Conservation (phyloP, 192 early-diverging fungal genomes). For the Irineochytrium annulatum region DNA sequence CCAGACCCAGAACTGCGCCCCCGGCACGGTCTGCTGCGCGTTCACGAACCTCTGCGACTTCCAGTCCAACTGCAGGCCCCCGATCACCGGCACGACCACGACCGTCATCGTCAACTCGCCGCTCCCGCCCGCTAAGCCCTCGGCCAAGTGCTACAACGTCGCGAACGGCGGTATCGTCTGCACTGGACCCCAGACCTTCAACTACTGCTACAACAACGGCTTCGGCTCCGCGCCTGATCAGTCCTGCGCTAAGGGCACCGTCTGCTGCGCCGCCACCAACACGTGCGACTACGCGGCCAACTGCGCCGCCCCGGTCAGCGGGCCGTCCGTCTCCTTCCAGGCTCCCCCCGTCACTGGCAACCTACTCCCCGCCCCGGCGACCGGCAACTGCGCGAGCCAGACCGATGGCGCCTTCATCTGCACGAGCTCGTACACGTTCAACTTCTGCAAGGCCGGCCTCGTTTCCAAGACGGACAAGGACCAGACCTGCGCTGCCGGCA, state of each 20-base stretch:
- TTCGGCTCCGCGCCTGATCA: background rate
- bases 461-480: background rate
- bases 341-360: background rate
- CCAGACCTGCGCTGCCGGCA: conserved; percentile 14
- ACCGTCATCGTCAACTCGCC: background rate
- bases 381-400: background rate
- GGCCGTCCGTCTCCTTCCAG: background rate
- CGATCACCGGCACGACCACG: background rate
- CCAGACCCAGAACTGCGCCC: conserved; percentile 12
- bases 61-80: conserved; percentile 6
- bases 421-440: background rate
- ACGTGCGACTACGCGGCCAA: background rate
- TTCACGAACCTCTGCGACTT: conserved; percentile 1
- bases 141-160: background rate
- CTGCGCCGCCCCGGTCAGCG: background rate
- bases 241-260: background rate
- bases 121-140: background rate
- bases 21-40: conserved; percentile 24
- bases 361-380: background rate
- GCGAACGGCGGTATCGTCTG: background rate
- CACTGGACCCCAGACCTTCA: background rate
- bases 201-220: conserved; percentile 10
- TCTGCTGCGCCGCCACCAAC: background rate
- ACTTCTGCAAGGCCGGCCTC: background rate
- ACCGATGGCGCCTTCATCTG: background rate